phyloP scores from a whole-genome alignment of 2,329 filamentous ascomycete species.

The Cladophialophora psammophila region DNA sequence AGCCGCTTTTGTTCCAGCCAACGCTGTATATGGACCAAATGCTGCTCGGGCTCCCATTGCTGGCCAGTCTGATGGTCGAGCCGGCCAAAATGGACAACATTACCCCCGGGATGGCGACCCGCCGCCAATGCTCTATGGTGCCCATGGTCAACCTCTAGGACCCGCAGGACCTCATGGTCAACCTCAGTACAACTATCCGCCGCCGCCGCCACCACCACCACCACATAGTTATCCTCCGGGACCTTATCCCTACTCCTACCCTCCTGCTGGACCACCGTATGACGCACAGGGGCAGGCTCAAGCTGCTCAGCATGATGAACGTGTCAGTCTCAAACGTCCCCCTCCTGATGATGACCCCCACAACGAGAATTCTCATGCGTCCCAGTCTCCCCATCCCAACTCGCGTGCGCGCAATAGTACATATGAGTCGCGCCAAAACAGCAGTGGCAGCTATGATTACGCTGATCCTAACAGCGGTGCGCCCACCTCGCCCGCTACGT shows the following conservation, averaged over 20 bases:
- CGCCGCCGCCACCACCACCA: constrained; percentile 49
- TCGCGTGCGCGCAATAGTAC: constrained; percentile 46
- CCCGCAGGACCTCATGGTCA: constrained; percentile 44
- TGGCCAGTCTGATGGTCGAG: constrained; percentile 41
- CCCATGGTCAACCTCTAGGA: constrained; percentile 58
- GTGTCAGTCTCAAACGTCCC: constrained; percentile 52
- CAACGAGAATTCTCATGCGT: constrained; percentile 43
- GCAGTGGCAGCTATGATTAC: constrained; percentile 51
- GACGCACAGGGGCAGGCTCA: constrained; percentile 48
- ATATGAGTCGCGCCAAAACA: constrained; percentile 51
- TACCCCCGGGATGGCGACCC: constrained; percentile 36
- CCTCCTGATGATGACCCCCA: constrained; percentile 42
- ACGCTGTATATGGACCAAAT: constrained; percentile 67
- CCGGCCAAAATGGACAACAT: constrained; percentile 45
- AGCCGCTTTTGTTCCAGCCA: constrained; percentile 75
- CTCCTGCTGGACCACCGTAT: constrained; percentile 34
- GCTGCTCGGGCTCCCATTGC: constrained; percentile 43
- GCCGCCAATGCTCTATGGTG: constrained; percentile 54
- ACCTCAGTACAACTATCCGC: constrained; percentile 49
- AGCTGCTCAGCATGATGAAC: constrained; percentile 51
- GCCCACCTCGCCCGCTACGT: constrained; percentile 55
- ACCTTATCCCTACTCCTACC: constrained; percentile 38
- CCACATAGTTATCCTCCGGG: constrained; percentile 42
- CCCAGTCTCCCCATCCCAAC: constrained; percentile 48
- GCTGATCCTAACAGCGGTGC: constrained; percentile 54